These are phyloP conservation scores for Dactylorhiza incarnata DNA, from an alignment of 106 monocot species.

Conservation along the genomic window DNA sequence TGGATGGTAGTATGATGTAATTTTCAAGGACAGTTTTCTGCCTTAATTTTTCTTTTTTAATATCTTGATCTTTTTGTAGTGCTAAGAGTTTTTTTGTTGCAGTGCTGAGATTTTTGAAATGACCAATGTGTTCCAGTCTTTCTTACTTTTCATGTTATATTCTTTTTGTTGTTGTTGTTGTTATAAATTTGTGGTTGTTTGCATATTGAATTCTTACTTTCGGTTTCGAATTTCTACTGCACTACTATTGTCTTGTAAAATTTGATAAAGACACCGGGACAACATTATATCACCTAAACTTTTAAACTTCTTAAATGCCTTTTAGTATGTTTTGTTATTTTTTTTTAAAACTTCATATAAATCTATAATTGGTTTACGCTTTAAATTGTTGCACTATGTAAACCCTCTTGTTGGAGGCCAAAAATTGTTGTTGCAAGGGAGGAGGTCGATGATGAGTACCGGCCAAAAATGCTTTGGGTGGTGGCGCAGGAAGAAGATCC, in stretches of 20 bases:
- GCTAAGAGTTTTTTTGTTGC: neutral
- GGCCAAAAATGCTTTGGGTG: too few relatives aligned
- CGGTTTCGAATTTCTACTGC: neutral
- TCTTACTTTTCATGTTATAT: neutral
- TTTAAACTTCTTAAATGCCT: neutral
- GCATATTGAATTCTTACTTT: neutral
- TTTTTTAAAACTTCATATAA: neutral
- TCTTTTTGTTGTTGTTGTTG: neutral
- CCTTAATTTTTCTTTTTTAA: neutral
- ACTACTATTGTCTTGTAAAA: neutral
- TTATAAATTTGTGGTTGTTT: neutral
- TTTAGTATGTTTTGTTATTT: neutral
- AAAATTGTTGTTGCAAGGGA: too few relatives aligned
- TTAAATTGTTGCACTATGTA: neutral
- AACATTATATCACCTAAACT: neutral
- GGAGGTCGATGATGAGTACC: too few relatives aligned
- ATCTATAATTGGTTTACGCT: neutral
- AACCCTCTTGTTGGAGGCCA: neutral
- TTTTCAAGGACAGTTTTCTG: neutral
- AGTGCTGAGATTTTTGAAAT: neutral
- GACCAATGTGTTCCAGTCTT: neutral
- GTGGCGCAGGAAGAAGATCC: too few relatives aligned
- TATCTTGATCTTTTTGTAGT: neutral
- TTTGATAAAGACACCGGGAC: neutral
- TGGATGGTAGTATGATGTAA: constrained; percentile 65